These are phyloP conservation scores for Logfia minima DNA, from an alignment of 129 eudicot genomes.

Conservation along the genomic window DNA sequence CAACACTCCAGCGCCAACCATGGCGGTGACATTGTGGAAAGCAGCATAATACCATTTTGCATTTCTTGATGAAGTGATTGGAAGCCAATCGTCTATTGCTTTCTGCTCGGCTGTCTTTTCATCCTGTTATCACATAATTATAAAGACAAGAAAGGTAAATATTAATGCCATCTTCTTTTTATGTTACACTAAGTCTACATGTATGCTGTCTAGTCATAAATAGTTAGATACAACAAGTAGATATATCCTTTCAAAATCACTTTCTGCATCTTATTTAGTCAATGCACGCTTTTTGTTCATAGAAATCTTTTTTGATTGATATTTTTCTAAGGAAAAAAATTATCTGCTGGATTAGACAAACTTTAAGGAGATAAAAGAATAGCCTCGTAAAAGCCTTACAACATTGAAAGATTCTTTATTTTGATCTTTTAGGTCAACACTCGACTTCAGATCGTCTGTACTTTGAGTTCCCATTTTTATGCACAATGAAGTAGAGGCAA, in stretches of 20 bases:
- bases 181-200: too few relatives aligned
- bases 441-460: conserved; percentile 39
- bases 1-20: conserved; percentile 86
- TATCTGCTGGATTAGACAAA: not conserved
- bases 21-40: conserved; percentile 79
- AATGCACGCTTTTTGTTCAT: not conserved
- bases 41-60: conserved; percentile 88
- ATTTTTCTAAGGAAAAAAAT: not conserved
- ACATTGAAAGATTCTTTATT: conserved; percentile 23
- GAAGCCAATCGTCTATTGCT: conserved; percentile 74
- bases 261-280: not conserved
- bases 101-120: conserved; percentile 49
- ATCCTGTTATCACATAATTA: conserved; percentile 29
- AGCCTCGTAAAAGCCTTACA: conserved; percentile 43
- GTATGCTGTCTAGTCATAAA: too few relatives aligned
- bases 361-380: not conserved
- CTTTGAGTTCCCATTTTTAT: conserved; percentile 42
- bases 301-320: conserved; percentile 2
- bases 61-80: conserved; percentile 66
- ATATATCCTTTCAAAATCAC: not conserved
- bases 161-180: not conserved
- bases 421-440: conserved; percentile 25
- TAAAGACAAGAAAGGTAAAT: not conserved
- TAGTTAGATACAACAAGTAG: not conserved
- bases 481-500: conserved; percentile 1